Conservation (phyloP, 768 basidiomycete species). For the Collybiopsis confluens region DNA sequence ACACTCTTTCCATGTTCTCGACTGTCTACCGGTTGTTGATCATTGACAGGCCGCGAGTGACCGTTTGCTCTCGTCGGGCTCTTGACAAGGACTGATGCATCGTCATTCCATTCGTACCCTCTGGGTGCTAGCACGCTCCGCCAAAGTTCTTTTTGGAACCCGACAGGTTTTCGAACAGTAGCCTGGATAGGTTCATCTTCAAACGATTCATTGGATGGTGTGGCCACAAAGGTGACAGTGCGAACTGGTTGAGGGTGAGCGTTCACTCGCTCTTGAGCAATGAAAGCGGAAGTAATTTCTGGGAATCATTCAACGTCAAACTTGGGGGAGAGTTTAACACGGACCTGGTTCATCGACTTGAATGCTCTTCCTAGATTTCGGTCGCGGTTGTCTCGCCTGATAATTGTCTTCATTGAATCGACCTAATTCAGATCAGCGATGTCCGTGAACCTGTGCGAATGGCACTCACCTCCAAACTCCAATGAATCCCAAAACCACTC, state of each 20-base stretch:
- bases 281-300: too few species aligned
- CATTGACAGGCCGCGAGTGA: slow-evolving; percentile 11
- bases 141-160: slow-evolving; percentile 34
- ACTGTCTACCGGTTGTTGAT: background rate
- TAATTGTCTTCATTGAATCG: slow-evolving; percentile 64
- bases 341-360: slow-evolving; percentile 19
- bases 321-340: background rate
- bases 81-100: slow-evolving; percentile 45
- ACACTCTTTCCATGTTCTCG: background rate
- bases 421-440: slow-evolving; percentile 30
- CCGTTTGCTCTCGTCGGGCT: slow-evolving; percentile 48
- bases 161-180: slow-evolving; percentile 41
- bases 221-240: background rate
- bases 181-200: slow-evolving; percentile 37
- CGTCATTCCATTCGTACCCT: slow-evolving; percentile 58
- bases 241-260: background rate
- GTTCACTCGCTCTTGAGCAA: background rate
- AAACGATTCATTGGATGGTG: slow-evolving; percentile 39
- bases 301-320: too few species aligned
- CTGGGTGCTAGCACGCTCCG: slow-evolving; percentile 60
- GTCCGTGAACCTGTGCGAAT: too few species aligned
- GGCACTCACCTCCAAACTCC: slow-evolving; percentile 56
- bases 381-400: slow-evolving; percentile 54
- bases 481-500: slow-evolving; percentile 97
- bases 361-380: slow-evolving; percentile 39